Percentiles rank a stretch among this genome's conserved stretches.
These are phyloP conservation scores for Ustilago xerochloae DNA, from an alignment of 1,284 basidiomycete genomes.

Conservation along the genomic window DNA sequence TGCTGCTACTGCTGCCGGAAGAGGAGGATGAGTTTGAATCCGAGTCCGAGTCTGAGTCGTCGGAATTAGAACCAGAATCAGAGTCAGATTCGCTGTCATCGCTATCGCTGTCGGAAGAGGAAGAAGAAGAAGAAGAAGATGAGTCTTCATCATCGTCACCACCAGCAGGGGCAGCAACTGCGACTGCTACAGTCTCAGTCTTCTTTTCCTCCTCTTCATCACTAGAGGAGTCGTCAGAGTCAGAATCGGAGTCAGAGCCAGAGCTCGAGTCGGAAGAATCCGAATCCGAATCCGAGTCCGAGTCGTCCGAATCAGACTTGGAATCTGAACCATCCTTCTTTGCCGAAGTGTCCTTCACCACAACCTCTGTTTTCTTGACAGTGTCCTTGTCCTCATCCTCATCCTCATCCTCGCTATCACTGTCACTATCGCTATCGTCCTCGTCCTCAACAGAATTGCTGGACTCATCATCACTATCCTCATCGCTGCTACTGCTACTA, in stretches of 20 bases:
- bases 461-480: slow-evolving; percentile 18
- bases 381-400: slow-evolving; percentile 19
- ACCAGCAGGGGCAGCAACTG: neutral
- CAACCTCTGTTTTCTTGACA: slow-evolving; percentile 16
- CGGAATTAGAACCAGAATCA: slow-evolving; percentile 16
- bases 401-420: slow-evolving; percentile 13
- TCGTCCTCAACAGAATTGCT: slow-evolving; percentile 21
- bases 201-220: slow-evolving; percentile 8
- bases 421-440: slow-evolving; percentile 17
- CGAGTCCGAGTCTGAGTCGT: slow-evolving; percentile 4
- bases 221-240: slow-evolving; percentile 15
- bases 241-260: slow-evolving; percentile 6
- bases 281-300: slow-evolving; percentile 12
- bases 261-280: slow-evolving; percentile 27
- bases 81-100: slow-evolving; percentile 1
- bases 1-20: slow-evolving; percentile 19
- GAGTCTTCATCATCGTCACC: slow-evolving; percentile 16
- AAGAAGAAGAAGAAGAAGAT: slow-evolving; percentile 8
- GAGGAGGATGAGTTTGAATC: slow-evolving; percentile 27
- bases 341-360: neutral
- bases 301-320: neutral
- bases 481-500: slow-evolving; percentile 16
- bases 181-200: neutral
- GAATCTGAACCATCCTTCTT: neutral
- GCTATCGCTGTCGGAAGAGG: slow-evolving; percentile 11